These are phyloP conservation scores for Botrytis hyacinthi DNA, from an alignment of 2,329 filamentous ascomycete genomes.

Conservation along the genomic window DNA sequence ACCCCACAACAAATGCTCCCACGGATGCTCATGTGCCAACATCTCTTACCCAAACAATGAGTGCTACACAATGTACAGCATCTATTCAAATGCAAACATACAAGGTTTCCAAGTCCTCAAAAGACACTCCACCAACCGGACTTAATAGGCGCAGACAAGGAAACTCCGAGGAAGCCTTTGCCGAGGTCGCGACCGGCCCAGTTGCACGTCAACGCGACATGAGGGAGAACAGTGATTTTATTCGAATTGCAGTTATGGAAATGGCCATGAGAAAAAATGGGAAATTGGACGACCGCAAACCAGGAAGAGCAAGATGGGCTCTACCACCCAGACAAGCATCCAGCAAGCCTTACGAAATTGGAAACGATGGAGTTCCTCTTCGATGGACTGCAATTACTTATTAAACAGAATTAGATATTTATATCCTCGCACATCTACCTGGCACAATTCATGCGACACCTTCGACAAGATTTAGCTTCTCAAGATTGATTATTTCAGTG, in stretches of 20 bases:
- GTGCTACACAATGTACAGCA: slow-evolving; percentile 54
- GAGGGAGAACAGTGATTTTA: slow-evolving; percentile 69
- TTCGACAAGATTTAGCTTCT: background rate
- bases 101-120: slow-evolving; percentile 42
- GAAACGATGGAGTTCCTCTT: slow-evolving; percentile 56
- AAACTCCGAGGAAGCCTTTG: slow-evolving; percentile 36
- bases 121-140: slow-evolving; percentile 41
- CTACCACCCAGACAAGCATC: slow-evolving; percentile 61
- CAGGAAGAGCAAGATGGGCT: slow-evolving; percentile 66
- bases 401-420: slow-evolving; percentile 17
- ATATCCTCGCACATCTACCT: background rate
- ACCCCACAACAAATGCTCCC: slow-evolving; percentile 55
- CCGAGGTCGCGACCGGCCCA: slow-evolving; percentile 43
- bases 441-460: background rate
- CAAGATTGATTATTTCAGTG: background rate
- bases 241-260: slow-evolving; percentile 68
- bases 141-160: slow-evolving; percentile 36
- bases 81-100: slow-evolving; percentile 74
- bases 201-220: slow-evolving; percentile 61
- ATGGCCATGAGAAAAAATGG: slow-evolving; percentile 68
- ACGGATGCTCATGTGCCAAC: slow-evolving; percentile 42
- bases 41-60: slow-evolving; percentile 40
- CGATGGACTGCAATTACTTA: slow-evolving; percentile 51
- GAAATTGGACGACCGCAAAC: slow-evolving; percentile 63
- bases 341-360: slow-evolving; percentile 54